Base-by-base conservation (phyloP, 257 asterid species). In the Nemophila menziesii region DNA sequence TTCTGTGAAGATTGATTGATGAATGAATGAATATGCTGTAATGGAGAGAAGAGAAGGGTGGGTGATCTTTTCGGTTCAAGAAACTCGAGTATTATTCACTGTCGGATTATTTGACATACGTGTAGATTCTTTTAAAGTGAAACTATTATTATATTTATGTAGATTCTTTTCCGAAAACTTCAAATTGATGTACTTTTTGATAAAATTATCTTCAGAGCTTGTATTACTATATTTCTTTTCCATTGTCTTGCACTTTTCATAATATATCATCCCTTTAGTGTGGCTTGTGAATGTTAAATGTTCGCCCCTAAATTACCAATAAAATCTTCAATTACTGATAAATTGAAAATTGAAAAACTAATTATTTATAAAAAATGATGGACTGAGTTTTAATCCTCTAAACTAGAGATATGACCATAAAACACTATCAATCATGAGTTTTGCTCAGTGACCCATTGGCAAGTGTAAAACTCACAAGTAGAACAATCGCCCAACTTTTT, bases 1-100 rank as follows among this genome's bases (percentile, higher is more conserved):
- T 23, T 81, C 93, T 8, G 82, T 77, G 64, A 81, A 81, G 84
- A 77, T 77, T n/a, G 93, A 80, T 47, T 80, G 67, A 80, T 59
- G 20, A 7, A 24, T 24, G 39, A 33, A 22, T 3, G 27, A 18
- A 38, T 38, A 8, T 16, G 15, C 51, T 22, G 33, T 26, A 34
- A 43, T 43, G 59, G 23, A 41, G 46, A 41, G 46, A 40, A 34
- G 33, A 27, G 59, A 14, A 41, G 46, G 20, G 46, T 16, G 45
- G 45, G 22, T 40, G 10, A 40, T 3, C 45, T 40, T 39, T 40
- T 40, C 11, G 10, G 4, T 6, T 17, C 21, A 20, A 40, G 46
- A 14, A 41, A 17, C 8, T 41, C 23, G 20, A n/a, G n/a, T n/a
- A 16, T 19, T 4, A 41, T 41, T 41, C 24, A 18, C 10, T 40